Evolutionary conservation across 2,329 filamentous ascomycete genomes (phyloP), one percentile per base, ranked within the genome.

Genomic region (Zelopaecilomyces penicillatus): DNA sequence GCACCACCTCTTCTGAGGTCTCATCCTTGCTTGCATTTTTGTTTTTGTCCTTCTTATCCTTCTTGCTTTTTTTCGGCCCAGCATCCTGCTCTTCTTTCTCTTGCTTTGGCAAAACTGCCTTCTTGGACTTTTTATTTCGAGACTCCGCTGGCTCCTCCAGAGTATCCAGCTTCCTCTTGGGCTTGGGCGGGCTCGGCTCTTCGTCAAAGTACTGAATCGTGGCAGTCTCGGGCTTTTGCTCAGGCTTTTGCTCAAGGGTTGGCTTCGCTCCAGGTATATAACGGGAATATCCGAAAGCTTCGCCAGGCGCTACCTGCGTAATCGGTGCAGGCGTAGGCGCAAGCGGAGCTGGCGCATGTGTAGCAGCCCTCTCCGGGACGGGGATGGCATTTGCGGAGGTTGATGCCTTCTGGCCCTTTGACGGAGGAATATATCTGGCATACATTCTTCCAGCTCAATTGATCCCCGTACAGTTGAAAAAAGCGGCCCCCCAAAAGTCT

Each of bases 341-440:
- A 6, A 49, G 43, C 36, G 41, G 12, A 5, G 41, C n/a, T 41
- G 50, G 39, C n/a, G 34, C 8, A 26, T 33, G 37, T 32, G 43
- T 30, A 6, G 39, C 28, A 33, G 42, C 37, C 19, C 19, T 19
- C 19, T 19, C 19, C 19, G 19, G 19, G 19, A 19, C 19, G 28
- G 45, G 47, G 40, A 43, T 36, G 32, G 29, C 36, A 27, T 44
- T 19, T 27, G 26, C 35, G 4, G n/a, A 39, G 38, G 40, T 38
- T 8, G 39, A 27, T 30, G 43, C 33, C 28, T 41, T 50, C 43
- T 57, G 46, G 33, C 46, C 55, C 47, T 62, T 59, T 6, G 57
- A 19, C 5, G 61, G 57, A 35, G 65, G 69, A 11, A 72, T 56
- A 46, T 73, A 72, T 51, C 70, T 61, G 39, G 68, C 61, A 52